Conservation (phyloP, 441 rosid genomes). For the Gossypium gossypioides region DNA sequence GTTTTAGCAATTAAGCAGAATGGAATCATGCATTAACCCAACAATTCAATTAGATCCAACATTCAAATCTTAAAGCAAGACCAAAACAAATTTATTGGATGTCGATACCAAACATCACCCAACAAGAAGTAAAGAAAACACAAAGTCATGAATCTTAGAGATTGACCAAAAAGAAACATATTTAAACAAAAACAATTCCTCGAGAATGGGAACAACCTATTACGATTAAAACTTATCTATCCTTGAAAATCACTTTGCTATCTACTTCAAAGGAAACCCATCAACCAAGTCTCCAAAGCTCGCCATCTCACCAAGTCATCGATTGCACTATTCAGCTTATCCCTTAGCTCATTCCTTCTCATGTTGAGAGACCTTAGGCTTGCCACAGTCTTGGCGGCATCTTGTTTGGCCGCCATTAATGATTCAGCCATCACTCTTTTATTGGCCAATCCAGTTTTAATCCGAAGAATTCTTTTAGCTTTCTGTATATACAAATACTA, state of each 20-base stretch:
- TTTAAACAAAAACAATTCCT: too few relatives aligned
- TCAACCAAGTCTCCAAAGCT: neutral
- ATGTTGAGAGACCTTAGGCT: neutral
- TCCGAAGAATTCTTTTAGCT: neutral
- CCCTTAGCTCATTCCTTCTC: neutral
- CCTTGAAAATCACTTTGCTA: neutral
- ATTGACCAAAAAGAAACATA: too few relatives aligned
- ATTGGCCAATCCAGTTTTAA: neutral
- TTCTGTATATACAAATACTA: neutral
- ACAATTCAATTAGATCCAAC: too few relatives aligned
- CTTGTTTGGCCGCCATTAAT: neutral
- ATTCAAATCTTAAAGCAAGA: too few relatives aligned
- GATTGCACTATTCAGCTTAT: neutral
- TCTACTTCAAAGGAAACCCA: neutral
- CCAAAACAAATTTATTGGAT: too few relatives aligned
- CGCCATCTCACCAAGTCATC: neutral
- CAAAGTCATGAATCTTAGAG: too few relatives aligned
- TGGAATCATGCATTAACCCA: too few relatives aligned
- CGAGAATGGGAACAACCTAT: too few relatives aligned
- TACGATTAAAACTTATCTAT: too few relatives aligned
- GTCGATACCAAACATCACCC: too few relatives aligned
- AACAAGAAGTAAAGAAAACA: too few relatives aligned
- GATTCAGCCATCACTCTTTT: neutral
- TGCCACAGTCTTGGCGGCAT: neutral
- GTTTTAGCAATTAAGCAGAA: too few relatives aligned